These are phyloP conservation scores for Gomphus bonarii DNA, from an alignment of 1,284 basidiomycete species.

Conservation along the genomic window DNA sequence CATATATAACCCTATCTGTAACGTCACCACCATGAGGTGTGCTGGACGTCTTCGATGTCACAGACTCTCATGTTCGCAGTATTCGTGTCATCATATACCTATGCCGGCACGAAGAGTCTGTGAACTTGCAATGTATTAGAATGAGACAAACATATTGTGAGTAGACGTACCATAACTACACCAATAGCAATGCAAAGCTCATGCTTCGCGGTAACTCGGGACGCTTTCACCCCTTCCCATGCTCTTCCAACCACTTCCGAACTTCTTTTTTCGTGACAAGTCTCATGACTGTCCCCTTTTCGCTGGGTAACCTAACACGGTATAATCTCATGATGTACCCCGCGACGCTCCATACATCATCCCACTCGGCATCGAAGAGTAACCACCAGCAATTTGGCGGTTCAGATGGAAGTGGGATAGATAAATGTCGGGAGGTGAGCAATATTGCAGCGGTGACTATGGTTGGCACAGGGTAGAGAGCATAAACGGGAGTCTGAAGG, in stretches of 20 bases:
- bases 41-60: not conserved
- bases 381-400: slow-evolving; percentile 73
- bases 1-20: not conserved
- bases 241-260: slow-evolving; percentile 1
- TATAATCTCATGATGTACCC: slow-evolving; percentile 77
- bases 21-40: not conserved
- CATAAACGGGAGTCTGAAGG: slow-evolving; percentile 85
- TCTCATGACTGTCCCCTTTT: slow-evolving; percentile 8
- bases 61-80: not conserved
- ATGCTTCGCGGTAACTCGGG: not conserved
- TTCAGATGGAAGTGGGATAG: slow-evolving; percentile 64
- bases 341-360: slow-evolving; percentile 74
- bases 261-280: slow-evolving; percentile 9
- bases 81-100: no score
- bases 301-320: slow-evolving; percentile 27
- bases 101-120: no score
- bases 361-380: slow-evolving; percentile 78
- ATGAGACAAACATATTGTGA: not conserved
- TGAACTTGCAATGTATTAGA: no score
- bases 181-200: not conserved
- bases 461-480: slow-evolving; percentile 78
- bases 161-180: not conserved
- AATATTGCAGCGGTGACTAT: slow-evolving; percentile 83
- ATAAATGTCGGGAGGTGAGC: slow-evolving; percentile 57
- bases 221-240: not conserved